Conservation (phyloP, 73 alveolate species). For the Paramecium octaurelia region DNA sequence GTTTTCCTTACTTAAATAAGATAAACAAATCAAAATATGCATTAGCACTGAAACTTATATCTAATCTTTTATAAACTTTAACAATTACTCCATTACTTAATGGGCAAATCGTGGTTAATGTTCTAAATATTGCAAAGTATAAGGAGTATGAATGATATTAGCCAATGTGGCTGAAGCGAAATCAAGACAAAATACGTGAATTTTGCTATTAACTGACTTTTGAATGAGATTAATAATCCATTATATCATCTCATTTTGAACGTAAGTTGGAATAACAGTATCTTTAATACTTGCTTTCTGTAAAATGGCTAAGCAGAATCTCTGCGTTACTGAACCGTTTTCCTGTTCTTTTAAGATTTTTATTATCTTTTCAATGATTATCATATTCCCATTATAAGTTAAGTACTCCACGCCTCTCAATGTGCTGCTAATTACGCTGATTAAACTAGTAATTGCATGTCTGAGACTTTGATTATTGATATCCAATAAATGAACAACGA, state of each 20-base stretch:
- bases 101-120: conserved; percentile 79
- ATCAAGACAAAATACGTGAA: conserved; percentile 91
- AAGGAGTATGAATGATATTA: conserved; percentile 86
- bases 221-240: conserved; percentile 77
- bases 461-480: conserved; percentile 85
- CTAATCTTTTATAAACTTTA: conserved; percentile 72
- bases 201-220: conserved; percentile 66
- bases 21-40: conserved; percentile 91
- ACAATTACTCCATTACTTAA: conserved; percentile 66
- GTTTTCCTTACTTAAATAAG: conserved; percentile 86
- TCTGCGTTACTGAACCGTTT: conserved; percentile 94
- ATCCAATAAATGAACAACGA: conserved; percentile 82
- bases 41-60: conserved; percentile 85
- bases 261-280: conserved; percentile 76
- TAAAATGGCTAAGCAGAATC: conserved; percentile 95
- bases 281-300: conserved; percentile 94
- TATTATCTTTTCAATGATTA: conserved; percentile 83
- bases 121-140: conserved; percentile 84
- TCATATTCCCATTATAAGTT: conserved; percentile 75
- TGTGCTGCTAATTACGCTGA: conserved; percentile 88
- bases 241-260: conserved; percentile 76
- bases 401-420: conserved; percentile 93
- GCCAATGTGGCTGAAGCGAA: conserved; percentile 95
- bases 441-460: conserved; percentile 92
- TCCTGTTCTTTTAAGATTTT: conserved; percentile 91